Conservation (phyloP, 2,329 filamentous ascomycete genomes). For the Botrytis medusae region DNA sequence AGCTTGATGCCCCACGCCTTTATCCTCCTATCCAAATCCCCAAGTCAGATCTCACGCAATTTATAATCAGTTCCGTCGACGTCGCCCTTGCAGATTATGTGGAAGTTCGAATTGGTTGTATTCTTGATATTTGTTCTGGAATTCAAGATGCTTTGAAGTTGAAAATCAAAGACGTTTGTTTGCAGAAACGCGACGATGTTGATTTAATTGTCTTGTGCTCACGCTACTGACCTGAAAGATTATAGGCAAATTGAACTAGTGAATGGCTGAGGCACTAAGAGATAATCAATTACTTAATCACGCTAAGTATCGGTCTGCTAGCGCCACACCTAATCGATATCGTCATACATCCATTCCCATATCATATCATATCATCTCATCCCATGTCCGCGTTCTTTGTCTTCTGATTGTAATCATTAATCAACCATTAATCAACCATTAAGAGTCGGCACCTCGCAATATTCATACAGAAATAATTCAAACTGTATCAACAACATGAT, state of each 20-base stretch:
- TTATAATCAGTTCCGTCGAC: background rate
- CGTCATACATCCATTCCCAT: background rate
- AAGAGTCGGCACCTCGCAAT: background rate
- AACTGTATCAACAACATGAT: constrained; percentile 50
- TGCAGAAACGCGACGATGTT: constrained; percentile 13
- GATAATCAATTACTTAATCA: background rate
- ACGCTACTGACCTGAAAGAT: constrained; percentile 7
- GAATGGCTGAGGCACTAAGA: constrained; percentile 9
- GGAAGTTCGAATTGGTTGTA: background rate
- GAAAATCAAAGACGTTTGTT: background rate
- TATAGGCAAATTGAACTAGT: background rate
- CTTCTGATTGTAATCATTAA: background rate
- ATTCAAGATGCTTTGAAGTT: constrained; percentile 7
- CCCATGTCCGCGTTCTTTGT: background rate
- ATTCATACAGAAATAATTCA: background rate
- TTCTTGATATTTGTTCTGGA: background rate
- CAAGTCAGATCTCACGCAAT: constrained; percentile 16
- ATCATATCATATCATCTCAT: background rate
- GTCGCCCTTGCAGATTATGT: background rate
- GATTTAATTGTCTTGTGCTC: background rate
- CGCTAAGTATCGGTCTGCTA: background rate
- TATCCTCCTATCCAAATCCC: constrained; percentile 28
- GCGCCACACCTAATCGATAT: background rate
- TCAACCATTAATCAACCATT: background rate
- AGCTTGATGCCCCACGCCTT: constrained; percentile 29